These are phyloP conservation scores for Sugiyamaella novakii DNA, from an alignment of 1,139 yeast genomes.

Conservation along the genomic window DNA sequence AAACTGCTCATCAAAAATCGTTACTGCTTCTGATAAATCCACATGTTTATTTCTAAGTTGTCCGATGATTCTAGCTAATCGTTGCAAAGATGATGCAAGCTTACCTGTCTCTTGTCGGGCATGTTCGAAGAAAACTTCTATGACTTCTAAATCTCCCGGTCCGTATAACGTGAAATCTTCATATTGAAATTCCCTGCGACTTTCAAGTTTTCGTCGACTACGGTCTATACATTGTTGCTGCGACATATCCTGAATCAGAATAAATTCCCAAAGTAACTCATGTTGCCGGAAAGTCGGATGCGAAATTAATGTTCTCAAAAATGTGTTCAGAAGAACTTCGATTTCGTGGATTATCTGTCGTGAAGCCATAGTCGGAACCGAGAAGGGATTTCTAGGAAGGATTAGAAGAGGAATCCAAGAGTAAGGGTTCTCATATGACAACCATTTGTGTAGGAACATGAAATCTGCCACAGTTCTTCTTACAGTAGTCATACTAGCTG, in stretches of 20 bases:
- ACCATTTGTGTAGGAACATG: constrained; percentile 43
- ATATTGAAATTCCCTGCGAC: constrained; percentile 39
- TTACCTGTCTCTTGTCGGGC: constrained; percentile 32
- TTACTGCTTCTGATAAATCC: constrained; percentile 31
- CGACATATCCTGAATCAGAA: constrained; percentile 45
- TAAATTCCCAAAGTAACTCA: constrained; percentile 50
- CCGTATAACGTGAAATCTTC: constrained; percentile 34
- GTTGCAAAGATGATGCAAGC: constrained; percentile 24
- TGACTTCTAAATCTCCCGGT: constrained; percentile 31
- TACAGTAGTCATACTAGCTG: constrained; percentile 31
- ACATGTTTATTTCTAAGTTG: constrained; percentile 29
- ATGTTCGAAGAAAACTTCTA: constrained; percentile 35
- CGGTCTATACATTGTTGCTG: constrained; percentile 41
- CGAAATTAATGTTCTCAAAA: constrained; percentile 47
- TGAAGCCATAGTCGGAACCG: constrained; percentile 42
- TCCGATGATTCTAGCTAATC: constrained; percentile 26
- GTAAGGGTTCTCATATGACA: constrained; percentile 41
- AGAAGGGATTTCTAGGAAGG: constrained; percentile 39
- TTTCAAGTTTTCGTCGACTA: constrained; percentile 41
- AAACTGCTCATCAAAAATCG: constrained; percentile 29
- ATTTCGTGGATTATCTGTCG: constrained; percentile 50
- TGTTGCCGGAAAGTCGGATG: constrained; percentile 43
- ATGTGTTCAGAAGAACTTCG: constrained; percentile 52
- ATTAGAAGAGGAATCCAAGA: constrained; percentile 44
- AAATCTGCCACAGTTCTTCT: constrained; percentile 46